Evolutionary conservation across 1,139 yeast species (phyloP), one percentile per base, ranked within the genome.

Genomic region (Lodderomyces jiufengensis): DNA sequence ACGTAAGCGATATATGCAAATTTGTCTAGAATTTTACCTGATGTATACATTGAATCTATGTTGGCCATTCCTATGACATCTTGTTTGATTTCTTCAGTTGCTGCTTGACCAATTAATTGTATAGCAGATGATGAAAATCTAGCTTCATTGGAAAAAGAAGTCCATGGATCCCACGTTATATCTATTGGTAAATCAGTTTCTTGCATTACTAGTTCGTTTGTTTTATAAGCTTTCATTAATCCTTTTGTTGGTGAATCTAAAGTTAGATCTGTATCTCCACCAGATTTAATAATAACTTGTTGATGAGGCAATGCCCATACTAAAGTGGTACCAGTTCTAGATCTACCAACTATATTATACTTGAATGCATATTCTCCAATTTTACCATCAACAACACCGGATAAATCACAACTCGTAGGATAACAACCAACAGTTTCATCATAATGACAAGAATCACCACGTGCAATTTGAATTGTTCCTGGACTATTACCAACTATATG

Each of bases 181-280:
- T 66, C 61, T 0, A 55, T 44, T 0, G 88, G 85, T 18, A 80
- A 69, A 5, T 18, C 9, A 9, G 61, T 48, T 18, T 60, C 57
- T 40, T 71, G 74, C 76, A 80, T 75, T 1, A 57, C 57, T 38
- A 82, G 67, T 24, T 51, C 54, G 33, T 70, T 61, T 2, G 84
- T 73, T 4, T 69, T 52, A 47, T 70, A 80, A 0, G 80, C 85
- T 28, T 59, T 64, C 80, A 84, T 83, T 3, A 50, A 53, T 9
- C 95, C 95, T 49, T 76, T 78, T 1, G 84, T 78, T 0, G 90
- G 78, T 0, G 90, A 80, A 44, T 78, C 85, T 30, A 84, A 52
- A 1, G 43, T 45, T 27, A 81, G 48, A 7, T 62, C 63, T 39
- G 2, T 43, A 43, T 15, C 12, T 23, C 47, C 42, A n/a, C 21